A percentile compares a stretch with the other conserved stretches of the same genome.
These are phyloP conservation scores for Microcos paniculata DNA, from an alignment of 345 rosid species.

Conservation along the genomic window DNA sequence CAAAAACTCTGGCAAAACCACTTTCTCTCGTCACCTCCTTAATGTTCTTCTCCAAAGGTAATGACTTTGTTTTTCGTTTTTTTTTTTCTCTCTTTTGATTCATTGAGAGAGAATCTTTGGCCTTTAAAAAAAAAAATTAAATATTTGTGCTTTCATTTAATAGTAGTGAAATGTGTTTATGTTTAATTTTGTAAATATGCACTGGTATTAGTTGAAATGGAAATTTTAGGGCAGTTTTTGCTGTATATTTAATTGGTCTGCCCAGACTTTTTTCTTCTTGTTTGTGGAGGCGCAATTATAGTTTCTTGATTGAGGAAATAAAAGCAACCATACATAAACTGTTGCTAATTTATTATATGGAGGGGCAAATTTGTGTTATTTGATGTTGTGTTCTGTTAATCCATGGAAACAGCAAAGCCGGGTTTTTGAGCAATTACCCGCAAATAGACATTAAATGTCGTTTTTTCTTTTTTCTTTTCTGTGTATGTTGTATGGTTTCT, in stretches of 20 bases:
- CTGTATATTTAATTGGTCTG: slow-evolving; percentile 9
- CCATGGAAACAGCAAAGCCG: background rate
- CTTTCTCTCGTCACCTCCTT: slow-evolving; percentile 84
- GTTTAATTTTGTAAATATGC: background rate
- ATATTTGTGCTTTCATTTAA: background rate
- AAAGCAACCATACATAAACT: background rate
- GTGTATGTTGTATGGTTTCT: background rate
- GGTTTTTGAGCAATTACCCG: background rate
- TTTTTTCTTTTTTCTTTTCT: no score
- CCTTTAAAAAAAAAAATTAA: background rate
- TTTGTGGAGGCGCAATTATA: background rate
- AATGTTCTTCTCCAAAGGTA: slow-evolving; percentile 75
- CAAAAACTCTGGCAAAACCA: slow-evolving; percentile 80
- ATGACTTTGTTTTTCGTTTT: background rate
- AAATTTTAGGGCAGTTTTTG: background rate
- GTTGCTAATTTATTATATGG: background rate
- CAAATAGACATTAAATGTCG: background rate
- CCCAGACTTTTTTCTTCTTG: background rate
- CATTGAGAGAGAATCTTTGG: background rate
- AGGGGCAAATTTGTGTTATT: background rate
- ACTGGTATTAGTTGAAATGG: background rate
- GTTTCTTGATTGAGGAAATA: background rate
- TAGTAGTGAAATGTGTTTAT: background rate
- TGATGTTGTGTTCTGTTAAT: slow-evolving; percentile 7
- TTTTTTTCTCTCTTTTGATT: background rate